Conservation (phyloP, 2,329 filamentous ascomycete species). For the Cercospora zeina region DNA sequence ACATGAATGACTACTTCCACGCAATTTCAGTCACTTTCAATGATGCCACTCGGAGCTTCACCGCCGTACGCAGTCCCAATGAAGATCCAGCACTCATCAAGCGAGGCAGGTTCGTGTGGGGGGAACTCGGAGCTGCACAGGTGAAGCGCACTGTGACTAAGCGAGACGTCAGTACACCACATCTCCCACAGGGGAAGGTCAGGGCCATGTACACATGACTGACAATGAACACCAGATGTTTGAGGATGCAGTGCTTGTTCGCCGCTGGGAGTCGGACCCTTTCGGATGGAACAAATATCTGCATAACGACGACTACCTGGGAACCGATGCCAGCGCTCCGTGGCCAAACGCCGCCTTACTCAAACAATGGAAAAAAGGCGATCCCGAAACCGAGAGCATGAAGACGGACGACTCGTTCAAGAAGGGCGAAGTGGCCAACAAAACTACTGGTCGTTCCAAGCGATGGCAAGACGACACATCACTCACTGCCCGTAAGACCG, state of each 20-base stretch:
- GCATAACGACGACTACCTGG: conserved; percentile 5
- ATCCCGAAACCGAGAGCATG: background rate
- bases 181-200: background rate
- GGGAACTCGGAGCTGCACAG: background rate
- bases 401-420: conserved; percentile 14
- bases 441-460: background rate
- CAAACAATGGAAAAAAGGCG: conserved; percentile 2
- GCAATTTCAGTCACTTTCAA: conserved; percentile 18
- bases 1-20: conserved; percentile 18
- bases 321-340: conserved; percentile 6
- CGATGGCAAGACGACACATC: background rate
- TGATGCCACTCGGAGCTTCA: conserved; percentile 1
- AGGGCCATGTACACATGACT: background rate
- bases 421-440: conserved; percentile 10
- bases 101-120: background rate
- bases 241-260: background rate
- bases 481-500: background rate
- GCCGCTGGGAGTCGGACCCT: background rate
- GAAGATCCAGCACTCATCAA: background rate
- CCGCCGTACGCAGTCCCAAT: background rate
- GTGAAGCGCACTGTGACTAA: background rate
- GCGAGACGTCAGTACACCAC: background rate
- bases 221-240: background rate
- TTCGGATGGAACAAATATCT: conserved; percentile 2
- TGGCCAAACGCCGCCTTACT: conserved; percentile 12